These are phyloP conservation scores for Pyrenophora tritici-repentis DNA, from an alignment of 2,329 filamentous ascomycete genomes.

Conservation along the genomic window DNA sequence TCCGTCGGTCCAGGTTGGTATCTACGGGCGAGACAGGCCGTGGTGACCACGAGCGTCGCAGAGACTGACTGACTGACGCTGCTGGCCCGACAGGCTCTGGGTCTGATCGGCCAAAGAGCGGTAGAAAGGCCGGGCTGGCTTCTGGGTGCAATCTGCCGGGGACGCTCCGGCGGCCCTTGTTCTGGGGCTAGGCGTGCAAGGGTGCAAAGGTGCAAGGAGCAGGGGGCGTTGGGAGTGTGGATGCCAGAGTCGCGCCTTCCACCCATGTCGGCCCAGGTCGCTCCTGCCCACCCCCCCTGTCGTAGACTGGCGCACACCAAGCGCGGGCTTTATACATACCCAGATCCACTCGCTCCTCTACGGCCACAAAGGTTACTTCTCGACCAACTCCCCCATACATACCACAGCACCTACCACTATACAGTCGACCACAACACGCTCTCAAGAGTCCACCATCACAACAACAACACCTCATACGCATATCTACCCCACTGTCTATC, in stretches of 20 bases:
- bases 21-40: not conserved
- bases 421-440: not conserved
- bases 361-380: constrained; percentile 9
- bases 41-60: constrained; percentile 10
- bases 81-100: not conserved
- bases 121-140: constrained; percentile 20
- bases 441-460: not conserved
- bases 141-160: constrained; percentile 29
- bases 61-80: constrained; percentile 6
- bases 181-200: constrained; percentile 15
- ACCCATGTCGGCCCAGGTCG: constrained; percentile 23
- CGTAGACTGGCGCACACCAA: constrained; percentile 14
- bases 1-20: too few species aligned
- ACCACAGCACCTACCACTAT: not conserved
- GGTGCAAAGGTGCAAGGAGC: constrained; percentile 3
- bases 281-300: constrained; percentile 19
- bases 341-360: constrained; percentile 24
- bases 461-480: not conserved
- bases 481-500: constrained; percentile 8
- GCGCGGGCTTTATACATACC: constrained; percentile 26
- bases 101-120: constrained; percentile 9
- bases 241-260: constrained; percentile 21
- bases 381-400: constrained; percentile 15
- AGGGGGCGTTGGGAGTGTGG: constrained; percentile 22
- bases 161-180: constrained; percentile 23